Conservation (phyloP, 257 asterid genomes). For the Lithospermum erythrorhizon region DNA sequence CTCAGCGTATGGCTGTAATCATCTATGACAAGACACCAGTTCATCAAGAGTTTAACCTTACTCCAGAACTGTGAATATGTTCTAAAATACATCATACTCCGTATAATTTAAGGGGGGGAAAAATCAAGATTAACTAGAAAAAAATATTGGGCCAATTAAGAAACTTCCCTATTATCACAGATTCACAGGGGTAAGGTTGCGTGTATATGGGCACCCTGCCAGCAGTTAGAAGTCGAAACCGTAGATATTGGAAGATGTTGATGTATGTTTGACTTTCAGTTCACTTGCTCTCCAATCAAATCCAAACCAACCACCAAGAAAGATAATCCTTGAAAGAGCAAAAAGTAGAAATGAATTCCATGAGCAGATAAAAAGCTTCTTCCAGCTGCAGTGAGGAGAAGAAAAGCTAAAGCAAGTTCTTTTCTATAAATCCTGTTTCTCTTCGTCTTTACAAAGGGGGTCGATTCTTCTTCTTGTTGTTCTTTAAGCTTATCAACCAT, state of each 20-base stretch:
- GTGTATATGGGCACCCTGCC: no score
- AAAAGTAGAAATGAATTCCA: constrained; percentile 82
- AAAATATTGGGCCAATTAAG: no score
- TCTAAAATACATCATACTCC: background rate
- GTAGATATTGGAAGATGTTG: no score
- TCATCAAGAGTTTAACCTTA: background rate
- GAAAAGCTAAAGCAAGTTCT: constrained; percentile 75
- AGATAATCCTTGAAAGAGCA: constrained; percentile 79
- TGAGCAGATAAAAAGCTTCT: constrained; percentile 79
- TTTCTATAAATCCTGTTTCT: constrained; percentile 60
- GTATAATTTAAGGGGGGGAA: background rate
- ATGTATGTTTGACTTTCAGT: constrained; percentile 16
- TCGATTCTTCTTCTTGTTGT: constrained; percentile 14
- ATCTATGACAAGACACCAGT: background rate
- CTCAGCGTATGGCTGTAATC: background rate
- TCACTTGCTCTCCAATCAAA: constrained; percentile 83
- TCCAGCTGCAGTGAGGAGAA: constrained; percentile 72
- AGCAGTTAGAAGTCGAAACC: no score
- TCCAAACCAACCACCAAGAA: constrained; percentile 79
- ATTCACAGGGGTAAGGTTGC: no score
- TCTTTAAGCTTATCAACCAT: constrained; percentile 39
- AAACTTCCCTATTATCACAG: no score
- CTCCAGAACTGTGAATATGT: no score
- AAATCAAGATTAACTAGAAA: background rate
- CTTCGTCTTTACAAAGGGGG: constrained; percentile 28